Percentiles rank a stretch among this genome's conserved stretches.
Conservation (phyloP, 1,139 yeast species). For the Suhomyces wounanorum region DNA sequence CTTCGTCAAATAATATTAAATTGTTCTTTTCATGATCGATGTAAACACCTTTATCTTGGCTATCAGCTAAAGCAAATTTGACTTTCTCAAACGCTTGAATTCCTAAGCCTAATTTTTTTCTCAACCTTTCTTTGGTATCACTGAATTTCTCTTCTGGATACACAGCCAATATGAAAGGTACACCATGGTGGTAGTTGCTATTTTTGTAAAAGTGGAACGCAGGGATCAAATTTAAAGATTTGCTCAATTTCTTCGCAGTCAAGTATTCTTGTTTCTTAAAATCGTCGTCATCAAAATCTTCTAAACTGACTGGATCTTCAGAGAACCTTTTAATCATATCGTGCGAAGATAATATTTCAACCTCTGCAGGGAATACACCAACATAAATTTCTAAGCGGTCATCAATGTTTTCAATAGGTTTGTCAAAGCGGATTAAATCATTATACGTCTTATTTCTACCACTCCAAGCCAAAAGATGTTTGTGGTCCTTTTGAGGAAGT, state of each 20-base stretch:
- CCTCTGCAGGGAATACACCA: constrained; percentile 49
- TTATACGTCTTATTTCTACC: constrained; percentile 46
- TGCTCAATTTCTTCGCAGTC: constrained; percentile 35
- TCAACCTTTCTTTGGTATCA: constrained; percentile 70
- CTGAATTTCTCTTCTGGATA: constrained; percentile 63
- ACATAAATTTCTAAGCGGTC: constrained; percentile 43
- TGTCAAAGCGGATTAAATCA: constrained; percentile 40
- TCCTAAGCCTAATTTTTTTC: constrained; percentile 69
- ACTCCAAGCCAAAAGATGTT: constrained; percentile 61
- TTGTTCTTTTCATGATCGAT: constrained; percentile 56
- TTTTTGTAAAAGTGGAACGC: constrained; percentile 77
- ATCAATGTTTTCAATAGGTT: constrained; percentile 35
- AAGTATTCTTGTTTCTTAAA: constrained; percentile 29
- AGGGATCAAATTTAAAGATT: constrained; percentile 44
- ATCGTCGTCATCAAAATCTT: constrained; percentile 29
- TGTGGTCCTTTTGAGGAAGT: constrained; percentile 49
- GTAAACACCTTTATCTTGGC: constrained; percentile 42
- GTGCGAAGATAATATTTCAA: constrained; percentile 39
- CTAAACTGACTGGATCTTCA: constrained; percentile 22
- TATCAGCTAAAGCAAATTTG: constrained; percentile 59
- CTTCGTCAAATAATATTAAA: constrained; percentile 55
- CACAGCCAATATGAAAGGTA: constrained; percentile 78
- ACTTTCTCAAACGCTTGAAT: constrained; percentile 77
- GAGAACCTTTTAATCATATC: constrained; percentile 39
- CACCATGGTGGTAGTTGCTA: constrained; percentile 73